Conservation (phyloP, 176 grass and related monocot species). For the Areca catechu region DNA sequence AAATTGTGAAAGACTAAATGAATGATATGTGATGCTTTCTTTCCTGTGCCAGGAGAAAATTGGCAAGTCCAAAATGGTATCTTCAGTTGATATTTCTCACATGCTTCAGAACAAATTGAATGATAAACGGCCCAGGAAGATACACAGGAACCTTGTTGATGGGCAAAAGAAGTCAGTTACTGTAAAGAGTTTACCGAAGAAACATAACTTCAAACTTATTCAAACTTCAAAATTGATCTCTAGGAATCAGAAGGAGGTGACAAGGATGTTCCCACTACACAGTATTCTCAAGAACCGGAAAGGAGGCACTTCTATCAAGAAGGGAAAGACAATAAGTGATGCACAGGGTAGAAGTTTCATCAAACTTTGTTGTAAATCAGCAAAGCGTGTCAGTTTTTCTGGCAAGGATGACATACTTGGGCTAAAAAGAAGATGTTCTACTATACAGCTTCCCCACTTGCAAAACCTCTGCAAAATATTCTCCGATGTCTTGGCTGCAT, state of each 20-base stretch:
- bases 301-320: not conserved
- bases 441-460: not conserved
- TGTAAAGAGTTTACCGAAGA: not conserved
- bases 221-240: not conserved
- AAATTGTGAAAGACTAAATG: too few species aligned
- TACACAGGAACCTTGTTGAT: not conserved
- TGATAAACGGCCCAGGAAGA: not conserved
- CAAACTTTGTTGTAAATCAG: conserved; percentile 1
- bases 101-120: not conserved
- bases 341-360: not conserved
- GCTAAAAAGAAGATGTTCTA: not conserved
- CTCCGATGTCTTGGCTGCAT: conserved; percentile 2
- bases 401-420: not conserved
- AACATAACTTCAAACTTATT: not conserved
- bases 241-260: not conserved
- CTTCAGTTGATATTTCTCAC: too few species aligned
- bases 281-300: conserved; percentile 1
- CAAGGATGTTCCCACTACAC: not conserved
- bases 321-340: not conserved
- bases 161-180: not conserved
- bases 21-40: too few species aligned
- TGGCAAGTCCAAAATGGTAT: too few species aligned
- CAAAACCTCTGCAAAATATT: not conserved
- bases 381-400: conserved; percentile 2
- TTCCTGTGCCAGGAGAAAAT: too few species aligned